phyloP scores from a whole-genome alignment of 805 yeast genomes.

The Saccharomycopsis fibuligera region DNA sequence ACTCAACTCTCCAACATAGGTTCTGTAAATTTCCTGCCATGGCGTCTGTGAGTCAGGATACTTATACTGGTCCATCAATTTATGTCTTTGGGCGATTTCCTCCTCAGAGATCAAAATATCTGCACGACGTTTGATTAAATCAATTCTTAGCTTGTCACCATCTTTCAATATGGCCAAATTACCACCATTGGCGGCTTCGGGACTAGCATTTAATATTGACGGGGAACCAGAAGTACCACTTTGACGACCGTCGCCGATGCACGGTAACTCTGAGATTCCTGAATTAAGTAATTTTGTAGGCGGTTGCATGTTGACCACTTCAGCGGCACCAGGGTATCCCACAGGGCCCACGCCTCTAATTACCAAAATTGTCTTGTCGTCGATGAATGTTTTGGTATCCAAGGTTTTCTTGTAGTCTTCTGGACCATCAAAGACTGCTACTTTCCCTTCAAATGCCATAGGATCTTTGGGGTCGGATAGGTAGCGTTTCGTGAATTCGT shows the following conservation, averaged over 20 bases:
- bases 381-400: slow-evolving; percentile 19
- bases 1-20: slow-evolving; percentile 24
- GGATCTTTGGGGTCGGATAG: slow-evolving; percentile 25
- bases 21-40: slow-evolving; percentile 27
- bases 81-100: slow-evolving; percentile 22
- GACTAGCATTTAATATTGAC: slow-evolving; percentile 25
- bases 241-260: slow-evolving; percentile 27
- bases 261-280: slow-evolving; percentile 24
- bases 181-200: slow-evolving; percentile 25
- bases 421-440: slow-evolving; percentile 26
- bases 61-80: slow-evolving; percentile 15
- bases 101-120: slow-evolving; percentile 22
- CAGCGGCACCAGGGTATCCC: slow-evolving; percentile 28
- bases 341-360: slow-evolving; percentile 27
- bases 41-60: slow-evolving; percentile 26
- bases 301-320: slow-evolving; percentile 27
- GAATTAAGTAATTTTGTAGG: slow-evolving; percentile 23
- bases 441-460: slow-evolving; percentile 26
- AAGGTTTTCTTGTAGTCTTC: slow-evolving; percentile 25
- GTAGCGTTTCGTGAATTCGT: slow-evolving; percentile 23
- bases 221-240: slow-evolving; percentile 27
- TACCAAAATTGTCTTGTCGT: slow-evolving; percentile 23
- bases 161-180: slow-evolving; percentile 23
- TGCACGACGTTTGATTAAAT: slow-evolving; percentile 22
- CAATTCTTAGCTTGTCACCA: slow-evolving; percentile 25